Base-by-base conservation (phyloP, 106 monocot species). In the Acorus calamus region DNA sequence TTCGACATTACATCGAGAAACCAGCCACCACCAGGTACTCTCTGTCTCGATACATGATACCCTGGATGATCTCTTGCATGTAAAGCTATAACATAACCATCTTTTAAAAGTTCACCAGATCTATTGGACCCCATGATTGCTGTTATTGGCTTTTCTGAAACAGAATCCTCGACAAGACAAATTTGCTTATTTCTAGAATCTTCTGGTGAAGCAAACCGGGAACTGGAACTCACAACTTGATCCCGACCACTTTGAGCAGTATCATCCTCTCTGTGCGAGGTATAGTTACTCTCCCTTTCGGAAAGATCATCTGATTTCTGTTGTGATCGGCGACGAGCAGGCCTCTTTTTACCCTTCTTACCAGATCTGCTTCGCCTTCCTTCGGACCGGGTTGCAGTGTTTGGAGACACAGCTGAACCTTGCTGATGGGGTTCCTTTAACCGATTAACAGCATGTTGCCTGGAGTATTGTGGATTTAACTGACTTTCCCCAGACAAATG, bases 261-360 rank as follows among this genome's bases (percentile, higher is more conserved):
- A 57, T 87, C 94, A 81, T 84, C 86, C 63, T 84, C 81, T 69
- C 50, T 64, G 57, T 73, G 78, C 63, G 84, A 84, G 14, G 80
- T 81, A 62, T 71, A 82, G 57, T 84, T 75, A 44, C 81, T 78
- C 11, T 66, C 75, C 14, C 82, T 76, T 73, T 84, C 85, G 63
- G 85, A 84, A 70, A 73, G 62, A 7, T 90, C 83, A 75, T 80
- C 74, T 50, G 76, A 84, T 53, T 92, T 85, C 5, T 79, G 91
- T 55, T 62, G 77, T 28, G 87, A 85, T 49, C 83, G 67, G 56
- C 84, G 83, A n/a, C 77, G 88, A 49, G 92, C 92, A 65, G 80
- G 79, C 66, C 98, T 85, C 76, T 98, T 98, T 77, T 86, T 98
- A 47, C 82, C 78, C 73, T 98, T 98, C 74, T 86, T 98, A 46